Base-by-base conservation (phyloP, 2,329 filamentous ascomycete genomes). In the Aspergillus sp. region DNA sequence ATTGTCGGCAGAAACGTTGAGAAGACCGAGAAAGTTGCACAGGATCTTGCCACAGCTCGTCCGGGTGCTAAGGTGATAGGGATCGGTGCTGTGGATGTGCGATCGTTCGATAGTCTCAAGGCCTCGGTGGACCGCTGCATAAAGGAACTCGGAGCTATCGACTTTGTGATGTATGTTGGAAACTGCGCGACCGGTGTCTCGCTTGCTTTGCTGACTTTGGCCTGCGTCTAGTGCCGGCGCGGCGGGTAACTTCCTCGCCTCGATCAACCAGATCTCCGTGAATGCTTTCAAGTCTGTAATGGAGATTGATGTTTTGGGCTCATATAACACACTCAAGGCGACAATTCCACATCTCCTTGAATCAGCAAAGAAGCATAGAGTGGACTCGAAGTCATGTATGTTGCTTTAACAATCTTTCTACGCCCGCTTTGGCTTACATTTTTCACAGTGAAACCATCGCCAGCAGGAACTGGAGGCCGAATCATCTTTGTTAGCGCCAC, bases 211-310 rank as follows among this genome's bases (percentile, higher is more conserved):
- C 60, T 71, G 44, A 67, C 49, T 35, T 48, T 21, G 8, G 3
- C 14, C 39, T 21, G 3, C 33, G 24, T 50, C 55, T 67, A 95
- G 90, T 72, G 93, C 93, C 19, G 95, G 95, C 51, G 95, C 95
- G 14, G 95, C 95, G 17, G 95, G 95, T 58, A 99, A 99, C 76
- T 99, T 98, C 75, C 82, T 99, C 21, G 89, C 91, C 0, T 90
- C 93, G 4, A 88, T 98, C 59, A 84, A 88, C 41, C 88, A 88
- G 61, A 84, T 98, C 50, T 91, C 86, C 41, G 78, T 90, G 58
- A 98, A 98, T 71, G 95, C 91, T 3, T 96, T 99, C 86, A 96
- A 93, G 75, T 83, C 90, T 0, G 95, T 99, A 64, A 93, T 98
- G 68, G 95, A 98, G 61, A 99, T 99, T 69, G 95, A 98, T 72